Conservation (phyloP, 2,329 filamentous ascomycete species). For the Venturia asperata region DNA sequence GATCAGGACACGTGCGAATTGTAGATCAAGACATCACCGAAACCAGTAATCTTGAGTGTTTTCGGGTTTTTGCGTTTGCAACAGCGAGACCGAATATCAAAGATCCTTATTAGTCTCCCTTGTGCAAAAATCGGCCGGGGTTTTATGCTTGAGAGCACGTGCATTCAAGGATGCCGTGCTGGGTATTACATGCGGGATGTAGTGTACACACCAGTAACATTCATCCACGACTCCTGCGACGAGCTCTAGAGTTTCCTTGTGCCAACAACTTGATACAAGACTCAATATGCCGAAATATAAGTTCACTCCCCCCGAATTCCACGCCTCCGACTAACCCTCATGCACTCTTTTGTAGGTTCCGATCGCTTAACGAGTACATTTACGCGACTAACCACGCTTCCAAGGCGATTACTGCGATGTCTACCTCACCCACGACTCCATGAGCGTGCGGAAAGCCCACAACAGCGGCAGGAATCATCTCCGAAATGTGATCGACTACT, state of each 20-base stretch:
- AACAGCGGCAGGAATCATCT: slow-evolving; percentile 95
- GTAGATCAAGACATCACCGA: too few relatives aligned
- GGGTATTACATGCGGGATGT: too few relatives aligned
- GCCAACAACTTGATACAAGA: background rate
- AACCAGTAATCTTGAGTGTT: too few relatives aligned
- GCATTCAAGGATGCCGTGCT: too few relatives aligned
- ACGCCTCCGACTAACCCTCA: slow-evolving; percentile 23
- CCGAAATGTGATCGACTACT: slow-evolving; percentile 96
- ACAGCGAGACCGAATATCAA: too few relatives aligned
- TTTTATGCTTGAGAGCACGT: too few relatives aligned
- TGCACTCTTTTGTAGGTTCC: slow-evolving; percentile 19
- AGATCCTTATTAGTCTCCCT: too few relatives aligned
- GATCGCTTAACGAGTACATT: slow-evolving; percentile 3
- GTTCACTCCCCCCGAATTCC: slow-evolving; percentile 31
- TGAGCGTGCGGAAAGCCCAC: slow-evolving; percentile 98
- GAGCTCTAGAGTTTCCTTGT: background rate
- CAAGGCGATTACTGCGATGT: slow-evolving; percentile 95
- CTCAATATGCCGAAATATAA: slow-evolving; percentile 81
- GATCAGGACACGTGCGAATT: too few relatives aligned
- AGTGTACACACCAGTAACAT: too few relatives aligned
- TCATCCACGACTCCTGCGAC: background rate
- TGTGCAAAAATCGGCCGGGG: too few relatives aligned
- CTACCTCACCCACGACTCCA: slow-evolving; percentile 98
- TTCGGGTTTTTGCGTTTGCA: too few relatives aligned
- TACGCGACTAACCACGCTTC: background rate